Conservation (phyloP, 805 yeast species). For the Saturnispora kantuleensis region DNA sequence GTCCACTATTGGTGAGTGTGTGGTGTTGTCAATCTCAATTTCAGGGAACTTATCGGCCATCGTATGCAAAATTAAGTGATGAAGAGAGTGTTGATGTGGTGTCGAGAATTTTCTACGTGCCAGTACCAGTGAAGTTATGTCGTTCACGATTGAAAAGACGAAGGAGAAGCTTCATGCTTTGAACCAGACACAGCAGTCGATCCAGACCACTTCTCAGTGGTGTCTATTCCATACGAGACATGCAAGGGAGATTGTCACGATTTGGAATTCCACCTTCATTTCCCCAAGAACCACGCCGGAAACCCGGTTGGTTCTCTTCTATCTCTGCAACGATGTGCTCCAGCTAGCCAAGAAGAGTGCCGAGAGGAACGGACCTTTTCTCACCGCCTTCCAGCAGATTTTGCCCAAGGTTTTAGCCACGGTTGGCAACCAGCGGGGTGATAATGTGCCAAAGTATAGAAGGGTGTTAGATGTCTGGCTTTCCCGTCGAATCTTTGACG, state of each 20-base stretch:
- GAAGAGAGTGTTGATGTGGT: neutral
- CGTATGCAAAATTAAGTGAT: constrained; percentile 2
- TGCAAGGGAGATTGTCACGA: constrained; percentile 35
- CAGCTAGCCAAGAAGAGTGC: constrained; percentile 64
- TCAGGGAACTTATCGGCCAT: constrained; percentile 79
- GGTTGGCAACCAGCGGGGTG: neutral
- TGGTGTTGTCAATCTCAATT: constrained; percentile 33
- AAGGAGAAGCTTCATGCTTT: constrained; percentile 36
- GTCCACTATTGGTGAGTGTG: constrained; percentile 25
- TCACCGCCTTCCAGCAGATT: constrained; percentile 44
- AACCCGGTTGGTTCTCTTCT: constrained; percentile 35
- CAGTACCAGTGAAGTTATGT: constrained; percentile 25
- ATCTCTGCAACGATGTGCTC: constrained; percentile 71
- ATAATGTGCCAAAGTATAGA: constrained; percentile 31
- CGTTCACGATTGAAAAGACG: constrained; percentile 43
- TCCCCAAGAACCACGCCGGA: constrained; percentile 27
- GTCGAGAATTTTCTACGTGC: neutral
- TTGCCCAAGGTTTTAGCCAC: constrained; percentile 32
- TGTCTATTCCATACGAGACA: constrained; percentile 53
- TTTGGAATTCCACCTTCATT: constrained; percentile 10
- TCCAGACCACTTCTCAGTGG: constrained; percentile 69
- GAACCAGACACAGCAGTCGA: constrained; percentile 60
- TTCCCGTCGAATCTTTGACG: constrained; percentile 39
- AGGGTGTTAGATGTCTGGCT: constrained; percentile 51
- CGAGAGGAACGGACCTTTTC: constrained; percentile 39